Evolutionary conservation across 2,329 filamentous ascomycete genomes (phyloP).

Genomic region (Samsoniella hepiali): DNA sequence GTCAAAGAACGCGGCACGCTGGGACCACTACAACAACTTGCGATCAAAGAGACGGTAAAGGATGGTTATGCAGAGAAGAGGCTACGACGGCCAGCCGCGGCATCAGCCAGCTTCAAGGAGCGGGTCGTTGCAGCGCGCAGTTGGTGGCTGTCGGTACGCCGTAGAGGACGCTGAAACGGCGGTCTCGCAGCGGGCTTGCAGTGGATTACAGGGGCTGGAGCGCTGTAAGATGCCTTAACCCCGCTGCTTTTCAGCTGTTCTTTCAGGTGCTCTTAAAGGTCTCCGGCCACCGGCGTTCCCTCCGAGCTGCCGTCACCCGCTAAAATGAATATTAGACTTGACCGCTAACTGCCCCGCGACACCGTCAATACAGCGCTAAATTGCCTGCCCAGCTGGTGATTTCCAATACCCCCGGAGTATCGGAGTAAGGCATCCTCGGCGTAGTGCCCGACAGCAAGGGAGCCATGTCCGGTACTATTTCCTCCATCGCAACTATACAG

Average conservation of each 20-base stretch:
- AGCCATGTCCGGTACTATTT: background rate
- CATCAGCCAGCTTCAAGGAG: slow-evolving; percentile 4
- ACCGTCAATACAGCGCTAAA: background rate
- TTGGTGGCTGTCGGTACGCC: background rate
- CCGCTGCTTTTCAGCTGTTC: background rate
- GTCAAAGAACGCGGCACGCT: background rate
- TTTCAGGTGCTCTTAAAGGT: background rate
- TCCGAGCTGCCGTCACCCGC: background rate
- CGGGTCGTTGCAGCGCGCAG: slow-evolving; percentile 8
- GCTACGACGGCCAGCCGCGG: slow-evolving; percentile 1
- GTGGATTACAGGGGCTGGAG: background rate
- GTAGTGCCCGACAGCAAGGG: background rate
- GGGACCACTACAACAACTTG: background rate
- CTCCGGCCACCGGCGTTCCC: slow-evolving; percentile 5
- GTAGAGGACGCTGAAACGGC: background rate
- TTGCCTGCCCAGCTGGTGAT: too few species aligned
- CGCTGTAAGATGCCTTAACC: background rate
- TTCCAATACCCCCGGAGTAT: background rate
- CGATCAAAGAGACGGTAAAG: background rate
- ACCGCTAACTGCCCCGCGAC: background rate
- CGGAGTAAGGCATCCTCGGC: background rate
- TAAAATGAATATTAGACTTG: background rate
- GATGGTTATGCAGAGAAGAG: background rate
- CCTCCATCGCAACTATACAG: background rate
- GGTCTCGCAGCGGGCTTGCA: background rate